phyloP scores from a whole-genome alignment of 768 basidiomycete species.

The Sutorius australiensis region DNA sequence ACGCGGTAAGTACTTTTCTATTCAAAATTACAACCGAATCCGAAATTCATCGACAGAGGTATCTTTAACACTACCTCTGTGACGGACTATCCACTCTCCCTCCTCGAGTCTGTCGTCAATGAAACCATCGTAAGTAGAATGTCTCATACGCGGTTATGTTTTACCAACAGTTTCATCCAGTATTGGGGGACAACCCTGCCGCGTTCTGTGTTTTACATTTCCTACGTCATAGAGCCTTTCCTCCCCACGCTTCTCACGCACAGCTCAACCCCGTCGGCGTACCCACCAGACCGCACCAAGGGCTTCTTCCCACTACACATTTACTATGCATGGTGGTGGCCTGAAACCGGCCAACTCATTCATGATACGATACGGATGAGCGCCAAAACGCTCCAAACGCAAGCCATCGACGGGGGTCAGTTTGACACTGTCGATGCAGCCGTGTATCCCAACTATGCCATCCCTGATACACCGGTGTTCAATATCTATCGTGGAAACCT shows the following conservation, averaged over 20 bases:
- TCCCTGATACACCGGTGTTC: constrained; percentile 41
- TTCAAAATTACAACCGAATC: neutral
- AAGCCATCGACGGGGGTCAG: constrained; percentile 37
- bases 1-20: neutral
- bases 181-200: constrained; percentile 5
- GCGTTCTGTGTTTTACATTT: neutral
- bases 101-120: constrained; percentile 15
- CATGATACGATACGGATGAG: constrained; percentile 37
- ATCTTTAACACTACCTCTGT: constrained; percentile 12
- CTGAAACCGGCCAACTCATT: constrained; percentile 15
- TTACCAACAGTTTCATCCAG: constrained; percentile 6
- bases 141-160: neutral
- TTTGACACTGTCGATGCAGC: constrained; percentile 29
- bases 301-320: constrained; percentile 43
- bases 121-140: constrained; percentile 13
- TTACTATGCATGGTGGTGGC: constrained; percentile 29
- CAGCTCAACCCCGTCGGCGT: constrained; percentile 38
- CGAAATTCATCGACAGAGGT: neutral
- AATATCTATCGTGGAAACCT: constrained; percentile 45
- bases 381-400: constrained; percentile 34
- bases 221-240: constrained; percentile 47
- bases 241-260: constrained; percentile 33
- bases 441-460: constrained; percentile 50
- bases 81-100: constrained; percentile 7
- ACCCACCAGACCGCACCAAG: constrained; percentile 39